Conservation (phyloP, 78 protist genomes). For the Guillardia theta region DNA sequence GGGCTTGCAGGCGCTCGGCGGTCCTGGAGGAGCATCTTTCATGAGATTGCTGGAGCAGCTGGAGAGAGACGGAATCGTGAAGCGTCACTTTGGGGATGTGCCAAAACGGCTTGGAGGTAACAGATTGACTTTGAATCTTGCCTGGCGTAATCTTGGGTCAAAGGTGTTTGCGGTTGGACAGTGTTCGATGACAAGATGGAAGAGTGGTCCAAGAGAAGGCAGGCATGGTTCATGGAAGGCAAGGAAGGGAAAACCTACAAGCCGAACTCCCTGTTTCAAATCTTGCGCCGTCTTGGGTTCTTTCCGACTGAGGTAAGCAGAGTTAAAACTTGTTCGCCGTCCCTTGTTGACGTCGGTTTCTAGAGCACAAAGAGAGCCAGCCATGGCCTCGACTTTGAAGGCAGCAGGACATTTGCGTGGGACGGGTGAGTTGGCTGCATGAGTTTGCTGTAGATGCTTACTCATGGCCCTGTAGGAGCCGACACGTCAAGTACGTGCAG, state of each 20-base stretch:
- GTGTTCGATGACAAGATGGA: not conserved
- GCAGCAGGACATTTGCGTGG: not conserved
- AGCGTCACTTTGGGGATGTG: not conserved
- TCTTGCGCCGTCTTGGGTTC: not conserved
- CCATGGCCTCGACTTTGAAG: not conserved
- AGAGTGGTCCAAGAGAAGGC: not conserved
- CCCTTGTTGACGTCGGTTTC: too few species aligned
- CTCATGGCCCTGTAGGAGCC: too few species aligned
- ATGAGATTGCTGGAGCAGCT: not conserved
- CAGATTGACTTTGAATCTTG: not conserved
- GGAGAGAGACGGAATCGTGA: not conserved
- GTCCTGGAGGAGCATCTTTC: not conserved
- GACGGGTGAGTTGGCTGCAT: too few species aligned
- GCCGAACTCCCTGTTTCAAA: not conserved
- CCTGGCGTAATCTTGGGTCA: not conserved
- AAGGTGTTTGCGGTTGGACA: not conserved
- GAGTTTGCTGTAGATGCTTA: too few species aligned
- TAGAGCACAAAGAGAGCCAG: not conserved
- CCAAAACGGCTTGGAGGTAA: not conserved
- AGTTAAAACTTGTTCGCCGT: too few species aligned
- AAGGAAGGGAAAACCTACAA: conserved; percentile 3
- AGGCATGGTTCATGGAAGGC: conserved; percentile 28
- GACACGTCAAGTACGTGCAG: too few species aligned
- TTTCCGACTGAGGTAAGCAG: not conserved
- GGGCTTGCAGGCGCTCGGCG: too few species aligned